Base-by-base conservation (phyloP, 2,329 filamentous ascomycete genomes). In the Paraphaeosphaeria sporulosa region DNA sequence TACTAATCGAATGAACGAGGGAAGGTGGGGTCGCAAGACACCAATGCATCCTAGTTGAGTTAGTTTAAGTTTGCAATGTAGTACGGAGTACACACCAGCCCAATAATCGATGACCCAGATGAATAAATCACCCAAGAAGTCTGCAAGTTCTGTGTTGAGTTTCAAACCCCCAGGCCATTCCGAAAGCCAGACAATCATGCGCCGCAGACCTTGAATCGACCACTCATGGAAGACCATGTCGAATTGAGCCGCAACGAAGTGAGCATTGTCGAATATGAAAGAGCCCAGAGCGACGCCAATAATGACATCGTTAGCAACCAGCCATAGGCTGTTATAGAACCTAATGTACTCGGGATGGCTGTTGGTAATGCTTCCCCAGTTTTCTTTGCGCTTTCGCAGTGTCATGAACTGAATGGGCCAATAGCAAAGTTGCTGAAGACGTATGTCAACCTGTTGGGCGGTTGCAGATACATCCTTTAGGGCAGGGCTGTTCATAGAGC, bases 81-180 rank as follows among this genome's bases (percentile, higher is more conserved):
- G n/a, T 36, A 3, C 15, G 2, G 34, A 47, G 15, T 7, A 66
- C 87, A 75, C 81, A 92, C 91, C 90, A 59, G 92, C 91, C 95
- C 95, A 99, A 75, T 97, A 96, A 66, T 97, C 94, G 66, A 99
- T 98, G 50, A 99, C 95, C 95, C 95, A 99, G 2, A 98, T 83
- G 73, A 99, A 99, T 3, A 99, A 81, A 72, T 98, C 94, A 64
- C 95, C 95, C 13, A 99, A 85, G 70, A 99, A 99, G n/a, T 87
- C 86, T 2, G 94, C 95, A 42, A 99, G 83, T 77, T 99, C 94
- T 57, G 88, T 94, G 75, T 99, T 99, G 40, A 99, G 86, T 78
- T 99, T 99, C 66, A 99, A 81, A 36, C 95, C 95, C 50, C 93
- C 95, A 9, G 95, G 95, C 89, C 91, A 96, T 57, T 91, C 92